These are phyloP conservation scores for Curvularia sp. DNA, from an alignment of 2,329 filamentous ascomycete genomes.

Conservation along the genomic window DNA sequence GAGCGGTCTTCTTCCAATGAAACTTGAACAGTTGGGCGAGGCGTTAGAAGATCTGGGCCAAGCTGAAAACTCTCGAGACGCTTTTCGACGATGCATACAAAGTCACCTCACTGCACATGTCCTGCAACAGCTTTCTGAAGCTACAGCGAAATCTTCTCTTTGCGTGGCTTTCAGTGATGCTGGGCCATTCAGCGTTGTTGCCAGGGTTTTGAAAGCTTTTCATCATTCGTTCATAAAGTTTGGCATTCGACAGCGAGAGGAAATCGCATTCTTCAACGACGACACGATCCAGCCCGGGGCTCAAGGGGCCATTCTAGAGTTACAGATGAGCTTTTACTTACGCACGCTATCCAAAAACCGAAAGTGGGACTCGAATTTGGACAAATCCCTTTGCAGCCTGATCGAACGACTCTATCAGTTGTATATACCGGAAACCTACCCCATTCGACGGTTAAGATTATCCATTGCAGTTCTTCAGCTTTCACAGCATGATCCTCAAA, in stretches of 20 bases:
- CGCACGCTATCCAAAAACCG: slow-evolving; percentile 43
- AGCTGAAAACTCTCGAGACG: slow-evolving; percentile 64
- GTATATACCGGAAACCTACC: slow-evolving; percentile 39
- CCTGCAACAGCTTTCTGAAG: slow-evolving; percentile 61
- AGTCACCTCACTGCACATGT: slow-evolving; percentile 67
- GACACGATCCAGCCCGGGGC: slow-evolving; percentile 33
- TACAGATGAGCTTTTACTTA: slow-evolving; percentile 49
- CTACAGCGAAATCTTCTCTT: slow-evolving; percentile 61
- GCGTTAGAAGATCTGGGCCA: slow-evolving; percentile 63
- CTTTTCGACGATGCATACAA: slow-evolving; percentile 67
- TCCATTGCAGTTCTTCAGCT: slow-evolving; percentile 40
- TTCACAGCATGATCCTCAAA: slow-evolving; percentile 67
- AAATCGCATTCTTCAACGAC: slow-evolving; percentile 55
- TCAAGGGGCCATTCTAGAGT: slow-evolving; percentile 53
- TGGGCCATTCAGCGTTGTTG: slow-evolving; percentile 62
- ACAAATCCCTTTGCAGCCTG: slow-evolving; percentile 34
- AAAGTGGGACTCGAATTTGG: slow-evolving; percentile 39
- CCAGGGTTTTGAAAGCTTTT: slow-evolving; percentile 66
- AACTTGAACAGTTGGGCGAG: slow-evolving; percentile 72
- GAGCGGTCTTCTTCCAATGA: slow-evolving; percentile 66
- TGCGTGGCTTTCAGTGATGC: slow-evolving; percentile 61
- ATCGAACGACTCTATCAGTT: slow-evolving; percentile 34
- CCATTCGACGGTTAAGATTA: slow-evolving; percentile 44
- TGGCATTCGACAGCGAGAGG: slow-evolving; percentile 59
- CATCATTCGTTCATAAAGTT: slow-evolving; percentile 59